Evolutionary conservation across 2,329 filamentous ascomycete species (phyloP).

Genomic region (Neonectria neomacrospora): DNA sequence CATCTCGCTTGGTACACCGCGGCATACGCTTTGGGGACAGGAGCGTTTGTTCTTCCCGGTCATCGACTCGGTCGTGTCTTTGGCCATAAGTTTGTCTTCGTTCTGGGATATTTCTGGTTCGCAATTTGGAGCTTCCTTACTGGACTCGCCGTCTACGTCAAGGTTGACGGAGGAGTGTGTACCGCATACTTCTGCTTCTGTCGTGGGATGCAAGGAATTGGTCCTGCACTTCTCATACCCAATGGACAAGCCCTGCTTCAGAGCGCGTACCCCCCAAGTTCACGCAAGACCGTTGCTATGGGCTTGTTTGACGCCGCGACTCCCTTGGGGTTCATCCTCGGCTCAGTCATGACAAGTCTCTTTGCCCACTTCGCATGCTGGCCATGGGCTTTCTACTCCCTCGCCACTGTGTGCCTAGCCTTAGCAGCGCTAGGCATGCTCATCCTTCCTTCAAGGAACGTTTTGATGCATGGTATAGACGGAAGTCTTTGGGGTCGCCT

Average conservation of each 20-base stretch:
- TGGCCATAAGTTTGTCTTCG: conserved; percentile 38
- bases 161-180: conserved; percentile 21
- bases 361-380: conserved; percentile 39
- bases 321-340: conserved; percentile 40
- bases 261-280: conserved; percentile 41
- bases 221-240: conserved; percentile 38
- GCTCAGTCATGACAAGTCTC: conserved; percentile 40
- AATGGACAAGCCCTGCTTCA: conserved; percentile 40
- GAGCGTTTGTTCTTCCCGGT: conserved; percentile 35
- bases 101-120: conserved; percentile 42
- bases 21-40: conserved; percentile 39
- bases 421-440: conserved; percentile 37
- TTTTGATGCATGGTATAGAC: conserved; percentile 40
- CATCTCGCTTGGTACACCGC: conserved; percentile 42
- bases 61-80: conserved; percentile 41
- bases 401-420: conserved; percentile 36
- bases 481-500: conserved; percentile 41
- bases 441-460: conserved; percentile 34
- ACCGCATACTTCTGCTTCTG: conserved; percentile 40
- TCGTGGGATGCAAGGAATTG: conserved; percentile 42
- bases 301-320: conserved; percentile 40
- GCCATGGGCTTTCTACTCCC: conserved; percentile 42
- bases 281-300: conserved; percentile 39
- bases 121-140: conserved; percentile 42
- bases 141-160: conserved; percentile 37